phyloP scores from a whole-genome alignment of 2,329 filamentous ascomycete species.

The Beauveria caledonica region DNA sequence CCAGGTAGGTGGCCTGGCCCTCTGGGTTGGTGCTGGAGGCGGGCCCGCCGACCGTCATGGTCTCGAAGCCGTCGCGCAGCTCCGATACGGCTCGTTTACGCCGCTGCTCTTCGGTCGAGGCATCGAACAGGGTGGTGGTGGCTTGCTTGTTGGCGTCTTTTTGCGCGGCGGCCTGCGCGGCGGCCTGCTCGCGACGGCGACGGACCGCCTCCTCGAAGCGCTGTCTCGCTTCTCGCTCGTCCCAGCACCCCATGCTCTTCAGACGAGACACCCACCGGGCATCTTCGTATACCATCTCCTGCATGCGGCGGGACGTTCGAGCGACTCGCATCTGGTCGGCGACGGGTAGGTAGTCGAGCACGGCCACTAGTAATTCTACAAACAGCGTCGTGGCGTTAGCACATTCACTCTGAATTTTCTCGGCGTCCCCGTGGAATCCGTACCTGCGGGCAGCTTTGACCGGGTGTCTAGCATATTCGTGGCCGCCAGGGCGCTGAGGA shows the following conservation, averaged over 20 bases:
- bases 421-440: conserved; percentile 14
- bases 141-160: conserved; percentile 18
- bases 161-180: conserved; percentile 16
- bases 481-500: conserved; percentile 70
- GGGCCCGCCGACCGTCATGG: conserved; percentile 47
- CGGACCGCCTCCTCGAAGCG: conserved; percentile 66
- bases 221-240: conserved; percentile 75
- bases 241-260: conserved; percentile 84
- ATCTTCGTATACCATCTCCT: conserved; percentile 98
- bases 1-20: conserved; percentile 58
- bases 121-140: conserved; percentile 62
- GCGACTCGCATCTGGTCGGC: conserved; percentile 81
- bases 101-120: conserved; percentile 56
- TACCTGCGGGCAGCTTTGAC: conserved; percentile 75
- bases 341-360: conserved; percentile 83
- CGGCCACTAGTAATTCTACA: conserved; percentile 74
- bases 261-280: conserved; percentile 86
- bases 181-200: conserved; percentile 48
- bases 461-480: conserved; percentile 74
- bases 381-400: neutral
- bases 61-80: conserved; percentile 67
- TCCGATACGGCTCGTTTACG: conserved; percentile 31
- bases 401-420: too few species aligned
- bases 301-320: conserved; percentile 73
- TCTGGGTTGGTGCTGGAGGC: conserved; percentile 37